These are phyloP conservation scores for Clavispora fructus DNA, from an alignment of 805 yeast species.

Conservation along the genomic window DNA sequence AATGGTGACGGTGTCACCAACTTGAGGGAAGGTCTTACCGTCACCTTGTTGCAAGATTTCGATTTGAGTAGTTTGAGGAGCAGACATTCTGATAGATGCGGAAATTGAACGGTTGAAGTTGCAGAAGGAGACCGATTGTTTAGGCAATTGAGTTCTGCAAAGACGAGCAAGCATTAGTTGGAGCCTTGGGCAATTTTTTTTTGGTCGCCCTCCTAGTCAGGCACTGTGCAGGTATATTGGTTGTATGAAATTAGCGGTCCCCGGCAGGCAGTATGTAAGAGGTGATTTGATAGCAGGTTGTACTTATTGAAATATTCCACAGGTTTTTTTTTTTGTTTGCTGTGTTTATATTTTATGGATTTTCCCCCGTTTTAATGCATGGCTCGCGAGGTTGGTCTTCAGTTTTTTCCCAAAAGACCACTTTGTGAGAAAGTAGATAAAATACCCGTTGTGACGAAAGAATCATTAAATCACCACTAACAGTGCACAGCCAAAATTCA, in stretches of 20 bases:
- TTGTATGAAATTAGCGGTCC: background rate
- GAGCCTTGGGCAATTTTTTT: background rate
- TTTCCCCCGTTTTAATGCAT: no score
- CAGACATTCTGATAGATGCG: constrained; percentile 24
- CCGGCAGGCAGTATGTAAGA: background rate
- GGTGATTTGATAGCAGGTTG: no score
- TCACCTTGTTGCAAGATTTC: constrained; percentile 60
- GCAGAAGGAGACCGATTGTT: constrained; percentile 6
- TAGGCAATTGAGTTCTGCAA: constrained; percentile 7
- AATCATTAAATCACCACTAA: no score
- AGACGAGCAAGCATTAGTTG: constrained; percentile 7
- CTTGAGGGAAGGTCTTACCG: constrained; percentile 78
- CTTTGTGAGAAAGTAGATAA: no score
- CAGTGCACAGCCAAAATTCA: no score
- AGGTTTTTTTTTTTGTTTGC: no score
- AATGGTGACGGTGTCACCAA: constrained; percentile 85
- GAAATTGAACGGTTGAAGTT: constrained; percentile 4
- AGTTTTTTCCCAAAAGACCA: no score
- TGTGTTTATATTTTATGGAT: no score
- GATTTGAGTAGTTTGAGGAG: constrained; percentile 37
- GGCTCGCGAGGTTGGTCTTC: no score
- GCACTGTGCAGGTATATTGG: background rate
- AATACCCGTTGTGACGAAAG: no score
- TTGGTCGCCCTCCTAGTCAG: background rate
- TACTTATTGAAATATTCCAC: no score